Conservation (phyloP, 2,329 filamentous ascomycete genomes). For the Aspergillus brasiliensis region DNA sequence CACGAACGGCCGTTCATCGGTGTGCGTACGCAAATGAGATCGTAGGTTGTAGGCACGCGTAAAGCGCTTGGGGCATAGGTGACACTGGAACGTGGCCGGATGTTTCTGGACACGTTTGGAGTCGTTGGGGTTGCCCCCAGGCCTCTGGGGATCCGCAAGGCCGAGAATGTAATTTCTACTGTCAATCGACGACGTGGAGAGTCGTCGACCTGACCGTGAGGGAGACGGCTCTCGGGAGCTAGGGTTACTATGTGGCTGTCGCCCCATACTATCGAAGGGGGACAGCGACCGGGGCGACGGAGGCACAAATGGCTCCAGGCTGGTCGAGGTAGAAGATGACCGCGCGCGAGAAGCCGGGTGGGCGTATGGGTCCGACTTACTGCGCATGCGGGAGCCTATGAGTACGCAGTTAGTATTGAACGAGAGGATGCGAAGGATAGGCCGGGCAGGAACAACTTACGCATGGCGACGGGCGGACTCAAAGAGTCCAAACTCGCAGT, state of each 20-base stretch:
- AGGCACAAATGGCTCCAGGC: conserved; percentile 34
- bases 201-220: conserved; percentile 44
- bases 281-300: conserved; percentile 47
- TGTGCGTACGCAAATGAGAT: conserved; percentile 93
- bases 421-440: not conserved
- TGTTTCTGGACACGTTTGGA: conserved; percentile 93
- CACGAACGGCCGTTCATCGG: conserved; percentile 94
- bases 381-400: conserved; percentile 57
- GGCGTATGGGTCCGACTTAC: conserved; percentile 63
- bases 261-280: conserved; percentile 38
- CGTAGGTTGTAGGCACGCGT: conserved; percentile 95
- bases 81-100: conserved; percentile 95
- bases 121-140: conserved; percentile 62
- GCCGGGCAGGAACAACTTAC: conserved; percentile 36
- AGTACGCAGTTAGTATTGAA: conserved; percentile 8
- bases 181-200: conserved; percentile 52
- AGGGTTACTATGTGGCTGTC: conserved; percentile 42
- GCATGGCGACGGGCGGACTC: conserved; percentile 74
- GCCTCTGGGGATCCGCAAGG: conserved; percentile 83
- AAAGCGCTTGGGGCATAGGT: conserved; percentile 89
- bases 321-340: conserved; percentile 37
- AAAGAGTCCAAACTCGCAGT: conserved; percentile 73
- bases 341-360: conserved; percentile 46
- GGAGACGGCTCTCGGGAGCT: conserved; percentile 49
- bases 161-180: conserved; percentile 81